Evolutionary conservation across 352 stramenopile genomes (phyloP).

Genomic region (Pythium aphanidermatum): DNA sequence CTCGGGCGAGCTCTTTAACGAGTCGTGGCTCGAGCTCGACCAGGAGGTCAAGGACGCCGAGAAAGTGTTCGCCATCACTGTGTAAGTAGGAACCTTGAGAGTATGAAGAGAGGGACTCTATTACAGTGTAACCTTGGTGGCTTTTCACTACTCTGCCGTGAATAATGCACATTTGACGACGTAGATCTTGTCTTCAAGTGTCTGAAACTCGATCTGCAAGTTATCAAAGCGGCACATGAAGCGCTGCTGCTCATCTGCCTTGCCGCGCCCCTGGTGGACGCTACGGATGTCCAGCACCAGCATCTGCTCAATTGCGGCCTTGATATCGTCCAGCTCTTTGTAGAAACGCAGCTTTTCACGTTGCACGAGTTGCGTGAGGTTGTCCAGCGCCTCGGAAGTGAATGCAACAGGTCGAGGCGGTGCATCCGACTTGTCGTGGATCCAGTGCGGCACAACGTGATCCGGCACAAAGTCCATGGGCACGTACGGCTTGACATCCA

Average conservation of each 20-base stretch:
- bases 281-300: constrained; percentile 80
- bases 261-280: constrained; percentile 68
- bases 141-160: constrained; percentile 14
- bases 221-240: constrained; percentile 77
- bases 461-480: constrained; percentile 61
- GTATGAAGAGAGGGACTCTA: not conserved
- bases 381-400: constrained; percentile 26
- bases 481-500: constrained; percentile 99
- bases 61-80: constrained; percentile 7
- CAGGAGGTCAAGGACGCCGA: constrained; percentile 90
- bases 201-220: constrained; percentile 70
- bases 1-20: constrained; percentile 93
- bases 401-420: constrained; percentile 50
- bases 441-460: constrained; percentile 62
- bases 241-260: constrained; percentile 39
- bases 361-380: constrained; percentile 35
- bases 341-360: constrained; percentile 60
- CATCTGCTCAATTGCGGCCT: constrained; percentile 69
- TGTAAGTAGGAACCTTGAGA: constrained; percentile 1
- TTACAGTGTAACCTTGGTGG: too few species aligned
- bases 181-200: constrained; percentile 55
- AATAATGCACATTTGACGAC: constrained; percentile 46
- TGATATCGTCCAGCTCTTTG: constrained; percentile 39
- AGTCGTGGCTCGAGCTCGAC: constrained; percentile 99
- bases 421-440: constrained; percentile 49